phyloP scores from a whole-genome alignment of 2,329 filamentous ascomycete genomes.

The Aspergillus fructus region DNA sequence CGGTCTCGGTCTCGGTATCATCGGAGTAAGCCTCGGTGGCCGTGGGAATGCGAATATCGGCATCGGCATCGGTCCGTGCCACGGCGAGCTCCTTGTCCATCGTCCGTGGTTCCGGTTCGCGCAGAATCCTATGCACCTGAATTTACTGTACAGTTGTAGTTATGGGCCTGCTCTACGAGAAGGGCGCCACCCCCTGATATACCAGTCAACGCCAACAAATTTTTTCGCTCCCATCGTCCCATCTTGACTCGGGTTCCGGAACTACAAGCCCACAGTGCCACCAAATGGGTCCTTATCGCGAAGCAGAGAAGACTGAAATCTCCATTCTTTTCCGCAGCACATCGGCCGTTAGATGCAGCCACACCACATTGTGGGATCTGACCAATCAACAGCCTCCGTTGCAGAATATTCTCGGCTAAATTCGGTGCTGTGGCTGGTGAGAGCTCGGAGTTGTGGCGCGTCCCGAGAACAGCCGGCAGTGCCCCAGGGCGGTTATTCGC shows the following conservation, averaged over 20 bases:
- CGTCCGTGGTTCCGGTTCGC: neutral
- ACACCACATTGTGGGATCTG: neutral
- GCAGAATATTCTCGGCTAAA: neutral
- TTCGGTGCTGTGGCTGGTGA: slow-evolving; percentile 2
- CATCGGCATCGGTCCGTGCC: neutral
- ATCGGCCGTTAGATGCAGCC: neutral
- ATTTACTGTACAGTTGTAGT: neutral
- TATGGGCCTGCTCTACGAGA: neutral
- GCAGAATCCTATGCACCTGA: neutral
- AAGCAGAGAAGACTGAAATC: neutral
- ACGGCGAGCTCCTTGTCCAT: neutral
- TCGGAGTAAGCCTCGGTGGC: slow-evolving; percentile 7
- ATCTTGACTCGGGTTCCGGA: neutral
- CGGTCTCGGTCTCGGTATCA: slow-evolving; percentile 3
- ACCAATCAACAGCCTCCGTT: neutral
- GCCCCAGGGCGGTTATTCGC: slow-evolving; percentile 5
- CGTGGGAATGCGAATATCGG: neutral
- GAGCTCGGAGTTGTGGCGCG: neutral
- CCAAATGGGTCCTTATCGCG: neutral
- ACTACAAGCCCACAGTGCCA: neutral
- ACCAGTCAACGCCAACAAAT: neutral
- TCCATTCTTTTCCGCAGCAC: slow-evolving; percentile 19
- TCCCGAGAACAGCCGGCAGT: neutral
- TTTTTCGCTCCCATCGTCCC: neutral
- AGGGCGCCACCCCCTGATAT: neutral